These are phyloP conservation scores for Choiromyces venosus DNA, from an alignment of 495 filamentous ascomycete species.

Conservation along the genomic window DNA sequence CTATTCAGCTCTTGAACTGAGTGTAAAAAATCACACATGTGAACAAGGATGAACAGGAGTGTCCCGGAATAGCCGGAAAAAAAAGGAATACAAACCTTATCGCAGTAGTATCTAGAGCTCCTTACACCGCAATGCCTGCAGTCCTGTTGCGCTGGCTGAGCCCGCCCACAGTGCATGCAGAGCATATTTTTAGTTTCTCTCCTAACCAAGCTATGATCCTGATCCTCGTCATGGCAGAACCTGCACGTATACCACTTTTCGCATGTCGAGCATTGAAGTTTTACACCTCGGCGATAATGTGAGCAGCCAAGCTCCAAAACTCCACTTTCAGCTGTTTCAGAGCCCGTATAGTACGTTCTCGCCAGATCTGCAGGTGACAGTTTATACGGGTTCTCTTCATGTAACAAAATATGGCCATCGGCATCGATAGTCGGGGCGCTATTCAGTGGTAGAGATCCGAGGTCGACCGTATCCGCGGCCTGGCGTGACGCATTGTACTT, in stretches of 20 bases:
- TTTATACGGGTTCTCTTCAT: constrained; percentile 55
- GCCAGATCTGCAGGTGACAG: constrained; percentile 62
- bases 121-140: constrained; percentile 70
- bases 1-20: constrained; percentile 67
- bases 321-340: constrained; percentile 46
- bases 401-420: constrained; percentile 42
- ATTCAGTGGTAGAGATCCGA: constrained; percentile 42
- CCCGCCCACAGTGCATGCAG: constrained; percentile 88
- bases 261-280: constrained; percentile 85
- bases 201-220: constrained; percentile 76
- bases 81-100: constrained; percentile 75
- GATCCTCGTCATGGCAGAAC: constrained; percentile 83
- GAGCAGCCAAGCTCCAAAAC: constrained; percentile 64
- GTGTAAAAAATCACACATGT: constrained; percentile 81
- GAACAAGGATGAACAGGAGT: constrained; percentile 82
- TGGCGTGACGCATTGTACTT: constrained; percentile 56
- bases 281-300: constrained; percentile 94
- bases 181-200: constrained; percentile 89
- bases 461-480: constrained; percentile 29
- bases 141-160: constrained; percentile 72
- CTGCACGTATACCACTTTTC: constrained; percentile 91
- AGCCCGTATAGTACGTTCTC: constrained; percentile 44
- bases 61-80: constrained; percentile 82
- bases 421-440: constrained; percentile 41
- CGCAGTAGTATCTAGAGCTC: constrained; percentile 89